Evolutionary conservation across 352 stramenopile genomes (phyloP).

Genomic region (Pythium phragmiticola): DNA sequence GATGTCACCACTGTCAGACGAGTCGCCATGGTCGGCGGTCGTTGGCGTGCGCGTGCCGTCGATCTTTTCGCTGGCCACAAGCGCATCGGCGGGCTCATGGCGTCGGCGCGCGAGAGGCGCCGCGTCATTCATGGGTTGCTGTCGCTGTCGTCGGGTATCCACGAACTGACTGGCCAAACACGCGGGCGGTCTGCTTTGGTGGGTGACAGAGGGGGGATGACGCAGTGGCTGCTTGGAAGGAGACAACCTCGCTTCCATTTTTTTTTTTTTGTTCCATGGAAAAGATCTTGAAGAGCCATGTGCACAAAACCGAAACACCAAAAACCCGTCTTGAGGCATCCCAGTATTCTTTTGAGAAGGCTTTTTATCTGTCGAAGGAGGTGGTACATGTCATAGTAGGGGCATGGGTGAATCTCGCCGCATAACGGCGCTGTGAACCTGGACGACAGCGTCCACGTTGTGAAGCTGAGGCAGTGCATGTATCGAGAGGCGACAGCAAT

Average conservation of each 20-base stretch:
- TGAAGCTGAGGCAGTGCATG: too few species aligned
- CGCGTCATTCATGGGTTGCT: not conserved
- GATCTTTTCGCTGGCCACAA: not conserved
- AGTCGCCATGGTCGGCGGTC: not conserved
- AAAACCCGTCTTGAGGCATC: not conserved
- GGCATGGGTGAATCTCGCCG: not conserved
- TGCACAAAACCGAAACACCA: not conserved
- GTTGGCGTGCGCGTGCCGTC: not conserved
- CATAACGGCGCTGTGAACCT: too few species aligned
- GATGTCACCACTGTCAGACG: not conserved
- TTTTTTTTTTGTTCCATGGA: not conserved
- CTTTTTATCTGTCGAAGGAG: not conserved
- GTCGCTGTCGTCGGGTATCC: not conserved
- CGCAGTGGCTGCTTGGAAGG: not conserved
- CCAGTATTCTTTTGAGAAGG: not conserved
- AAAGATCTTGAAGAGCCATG: constrained; percentile 13
- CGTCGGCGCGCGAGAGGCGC: not conserved
- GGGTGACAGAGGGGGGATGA: not conserved
- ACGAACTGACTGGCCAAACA: too few species aligned
- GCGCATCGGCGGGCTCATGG: not conserved
- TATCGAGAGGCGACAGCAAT: too few species aligned
- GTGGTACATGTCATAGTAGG: not conserved
- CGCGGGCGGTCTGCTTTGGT: too few species aligned
- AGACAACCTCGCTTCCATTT: not conserved
- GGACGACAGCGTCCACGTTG: too few species aligned